These are phyloP conservation scores for Plasmodium malariae DNA, from an alignment of 169 alveolate genomes.

Conservation along the genomic window DNA sequence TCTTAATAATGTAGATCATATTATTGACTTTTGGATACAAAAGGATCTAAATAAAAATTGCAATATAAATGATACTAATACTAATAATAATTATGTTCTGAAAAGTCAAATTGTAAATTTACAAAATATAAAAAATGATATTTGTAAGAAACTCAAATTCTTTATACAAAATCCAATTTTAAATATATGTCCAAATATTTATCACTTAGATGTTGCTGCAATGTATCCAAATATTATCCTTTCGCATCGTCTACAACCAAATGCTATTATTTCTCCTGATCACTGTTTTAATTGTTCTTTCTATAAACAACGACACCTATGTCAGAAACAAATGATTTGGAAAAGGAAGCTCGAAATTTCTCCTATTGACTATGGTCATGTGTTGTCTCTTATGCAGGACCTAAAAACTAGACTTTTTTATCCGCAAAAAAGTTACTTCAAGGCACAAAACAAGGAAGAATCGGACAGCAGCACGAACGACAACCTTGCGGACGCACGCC, in stretches of 20 bases:
- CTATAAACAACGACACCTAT: slow-evolving; percentile 90
- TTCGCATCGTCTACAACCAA: slow-evolving; percentile 98
- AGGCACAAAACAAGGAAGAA: slow-evolving; percentile 53
- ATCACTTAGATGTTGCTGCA: slow-evolving; percentile 99
- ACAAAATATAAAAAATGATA: slow-evolving; percentile 37
- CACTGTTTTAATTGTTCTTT: slow-evolving; percentile 96
- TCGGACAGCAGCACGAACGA: slow-evolving; percentile 49
- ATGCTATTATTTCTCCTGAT: slow-evolving; percentile 96
- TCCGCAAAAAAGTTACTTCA: slow-evolving; percentile 63
- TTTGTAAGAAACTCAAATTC: slow-evolving; percentile 34
- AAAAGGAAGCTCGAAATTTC: slow-evolving; percentile 96
- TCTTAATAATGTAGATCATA: slow-evolving; percentile 87
- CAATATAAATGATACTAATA: slow-evolving; percentile 27
- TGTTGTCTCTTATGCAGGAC: slow-evolving; percentile 80
- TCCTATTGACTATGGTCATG: slow-evolving; percentile 87
- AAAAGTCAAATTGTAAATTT: slow-evolving; percentile 57
- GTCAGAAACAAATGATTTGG: slow-evolving; percentile 94
- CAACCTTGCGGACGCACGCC: neutral
- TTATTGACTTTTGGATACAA: slow-evolving; percentile 88
- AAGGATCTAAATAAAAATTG: slow-evolving; percentile 71
- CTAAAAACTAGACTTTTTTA: slow-evolving; percentile 79
- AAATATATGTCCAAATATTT: slow-evolving; percentile 93
- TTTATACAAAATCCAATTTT: slow-evolving; percentile 60
- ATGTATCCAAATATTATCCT: slow-evolving; percentile 99
- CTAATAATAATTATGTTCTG: slow-evolving; percentile 29